A percentile compares a stretch with the other conserved stretches of the same genome.
phyloP scores from a whole-genome alignment of 441 rosid species.

The Aquilaria agallochum region DNA sequence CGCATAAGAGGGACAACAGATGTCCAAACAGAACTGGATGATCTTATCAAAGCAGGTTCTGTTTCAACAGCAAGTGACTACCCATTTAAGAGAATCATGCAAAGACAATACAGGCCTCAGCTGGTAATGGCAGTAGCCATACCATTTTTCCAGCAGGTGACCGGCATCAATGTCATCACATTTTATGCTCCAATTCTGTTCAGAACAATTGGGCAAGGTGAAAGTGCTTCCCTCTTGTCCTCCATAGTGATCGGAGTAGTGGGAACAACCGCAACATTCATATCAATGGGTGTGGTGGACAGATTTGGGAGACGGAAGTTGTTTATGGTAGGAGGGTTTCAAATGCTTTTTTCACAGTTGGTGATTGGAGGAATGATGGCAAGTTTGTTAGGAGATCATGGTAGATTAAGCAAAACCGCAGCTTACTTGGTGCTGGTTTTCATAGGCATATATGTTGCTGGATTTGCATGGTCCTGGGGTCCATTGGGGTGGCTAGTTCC shows the following conservation, averaged over 20 bases:
- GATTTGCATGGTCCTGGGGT: conserved; percentile 67
- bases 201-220: conserved; percentile 43
- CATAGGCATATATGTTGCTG: conserved; percentile 41
- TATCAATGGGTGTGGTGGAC: conserved; percentile 42
- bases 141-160: conserved; percentile 50
- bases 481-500: conserved; percentile 60
- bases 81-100: conserved; percentile 31
- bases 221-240: conserved; percentile 42
- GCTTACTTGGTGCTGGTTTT: conserved; percentile 30
- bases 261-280: conserved; percentile 28
- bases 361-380: conserved; percentile 43
- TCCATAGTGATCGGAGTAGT: conserved; percentile 38
- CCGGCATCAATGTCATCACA: conserved; percentile 45
- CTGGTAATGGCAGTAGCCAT: conserved; percentile 41
- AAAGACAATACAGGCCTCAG: conserved; percentile 48
- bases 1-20: conserved; percentile 46
- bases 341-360: conserved; percentile 43
- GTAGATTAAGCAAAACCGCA: conserved; percentile 21
- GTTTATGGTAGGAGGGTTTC: conserved; percentile 40
- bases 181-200: conserved; percentile 54
- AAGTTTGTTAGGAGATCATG: conserved; percentile 40
- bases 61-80: conserved; percentile 19
- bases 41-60: conserved; percentile 39
- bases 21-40: conserved; percentile 38
- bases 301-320: conserved; percentile 33